Percentiles rank a stretch among this genome's conserved stretches.
phyloP scores from a whole-genome alignment of 2,329 filamentous ascomycete genomes.

The Penicillium paneum region DNA sequence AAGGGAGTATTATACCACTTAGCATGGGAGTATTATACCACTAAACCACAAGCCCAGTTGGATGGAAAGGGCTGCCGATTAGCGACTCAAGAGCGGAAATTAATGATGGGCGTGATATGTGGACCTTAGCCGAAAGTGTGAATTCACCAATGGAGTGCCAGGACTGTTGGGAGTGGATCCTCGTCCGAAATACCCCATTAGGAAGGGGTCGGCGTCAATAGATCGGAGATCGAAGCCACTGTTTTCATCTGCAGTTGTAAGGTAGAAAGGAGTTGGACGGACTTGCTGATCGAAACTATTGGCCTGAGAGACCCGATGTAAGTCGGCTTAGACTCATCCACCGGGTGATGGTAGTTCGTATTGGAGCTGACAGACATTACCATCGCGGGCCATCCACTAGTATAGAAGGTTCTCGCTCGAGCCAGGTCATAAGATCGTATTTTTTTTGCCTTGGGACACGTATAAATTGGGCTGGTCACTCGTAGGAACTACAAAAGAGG shows the following conservation, averaged over 20 bases:
- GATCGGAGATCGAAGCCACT: neutral
- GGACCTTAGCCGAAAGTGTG: no score
- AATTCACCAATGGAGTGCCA: neutral
- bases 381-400: no score
- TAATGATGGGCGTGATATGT: no score
- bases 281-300: no score
- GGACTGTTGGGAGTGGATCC: neutral
- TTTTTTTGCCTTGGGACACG: neutral
- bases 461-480: no score
- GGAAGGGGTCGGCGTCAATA: neutral
- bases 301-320: no score
- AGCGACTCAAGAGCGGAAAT: neutral
- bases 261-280: no score
- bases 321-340: no score
- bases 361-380: no score
- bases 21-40: conserved; percentile 50
- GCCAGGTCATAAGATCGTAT: no score
- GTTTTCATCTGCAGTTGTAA: neutral
- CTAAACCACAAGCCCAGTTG: conserved; percentile 43
- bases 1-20: conserved; percentile 50
- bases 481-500: neutral
- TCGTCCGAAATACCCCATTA: neutral
- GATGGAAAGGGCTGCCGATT: neutral
- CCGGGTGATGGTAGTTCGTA: no score
- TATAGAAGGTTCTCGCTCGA: no score